A percentile compares a stretch with the other conserved stretches of the same genome.
Conservation (phyloP, 257 asterid species). For the Handroanthus guayacan region DNA sequence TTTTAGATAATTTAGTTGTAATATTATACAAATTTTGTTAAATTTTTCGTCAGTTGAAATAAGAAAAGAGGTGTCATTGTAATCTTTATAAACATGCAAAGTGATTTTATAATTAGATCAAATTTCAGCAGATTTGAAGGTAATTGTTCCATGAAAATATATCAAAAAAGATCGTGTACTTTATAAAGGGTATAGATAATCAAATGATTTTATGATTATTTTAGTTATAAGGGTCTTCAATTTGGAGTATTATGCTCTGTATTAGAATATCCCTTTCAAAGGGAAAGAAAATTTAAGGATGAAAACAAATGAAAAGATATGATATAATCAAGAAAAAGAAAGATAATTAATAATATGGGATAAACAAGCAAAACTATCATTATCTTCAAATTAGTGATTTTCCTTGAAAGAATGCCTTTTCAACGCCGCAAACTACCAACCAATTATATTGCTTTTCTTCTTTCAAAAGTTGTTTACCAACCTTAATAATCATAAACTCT, state of each 20-base stretch:
- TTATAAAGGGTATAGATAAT: too few relatives aligned
- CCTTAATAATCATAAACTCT: neutral
- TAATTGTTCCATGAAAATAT: too few relatives aligned
- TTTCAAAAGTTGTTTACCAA: slow-evolving; percentile 27
- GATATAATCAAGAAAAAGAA: neutral
- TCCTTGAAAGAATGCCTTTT: slow-evolving; percentile 8
- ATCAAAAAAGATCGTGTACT: too few relatives aligned
- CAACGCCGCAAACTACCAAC: neutral
- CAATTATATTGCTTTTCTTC: slow-evolving; percentile 12
- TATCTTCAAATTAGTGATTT: slow-evolving; percentile 5
- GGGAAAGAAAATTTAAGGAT: neutral
- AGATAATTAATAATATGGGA: neutral
- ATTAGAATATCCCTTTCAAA: neutral
- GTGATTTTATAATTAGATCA: too few relatives aligned
- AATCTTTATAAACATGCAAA: too few relatives aligned
- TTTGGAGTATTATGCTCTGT: neutral
- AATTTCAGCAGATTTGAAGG: too few relatives aligned
- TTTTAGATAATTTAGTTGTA: too few relatives aligned
- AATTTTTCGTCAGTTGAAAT: too few relatives aligned
- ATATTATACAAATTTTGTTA: too few relatives aligned
- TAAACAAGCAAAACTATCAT: slow-evolving; percentile 2
- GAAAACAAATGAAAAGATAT: neutral
- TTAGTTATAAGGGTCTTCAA: neutral
- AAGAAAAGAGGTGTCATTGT: too few relatives aligned
- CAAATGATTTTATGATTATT: neutral